Base-by-base conservation (phyloP, 768 basidiomycete species). In the Asterophora lycoperdoides region DNA sequence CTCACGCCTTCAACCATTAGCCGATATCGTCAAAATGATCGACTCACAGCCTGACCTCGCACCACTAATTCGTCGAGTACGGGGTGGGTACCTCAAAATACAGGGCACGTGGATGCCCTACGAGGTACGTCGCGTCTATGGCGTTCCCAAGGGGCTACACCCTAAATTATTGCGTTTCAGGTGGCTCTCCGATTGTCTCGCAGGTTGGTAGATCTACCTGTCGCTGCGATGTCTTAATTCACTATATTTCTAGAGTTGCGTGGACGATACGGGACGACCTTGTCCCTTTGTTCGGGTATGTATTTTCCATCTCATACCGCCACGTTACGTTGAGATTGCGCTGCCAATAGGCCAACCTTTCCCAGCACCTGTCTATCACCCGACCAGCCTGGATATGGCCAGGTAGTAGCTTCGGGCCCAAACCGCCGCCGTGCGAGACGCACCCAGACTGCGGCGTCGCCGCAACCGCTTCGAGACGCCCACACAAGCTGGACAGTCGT, bases 91-190 rank as follows among this genome's bases (percentile, higher is more conserved):
- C 69, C 79, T 93, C 51, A 92, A 93, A 71, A 92, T 93, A 37
- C 91, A 93, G 61, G 91, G 91, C 28, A 92, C 91, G 17, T 93
- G 91, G 91, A 88, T 93, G 83, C 90, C 90, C 29, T 93, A 87
- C 67, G 90, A 89, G 74, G 86, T 86, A 56, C 53, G 77, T 63
- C 35, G 34, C 28, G 28, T 32, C 11, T 43, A 44, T 13, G 38
- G 26, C 49, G 46, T 37, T 44, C 10, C 10, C 38, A 34, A 11
- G 29, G 33, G 14, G n/a, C 13, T 0, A 10, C 9, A 26, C 14
- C 26, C 43, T 44, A 37, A 41, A 42, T 32, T 41, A 13, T 34
- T 53, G 8, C 32, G 54, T 13, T 45, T 48, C 43, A 93, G 85
- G 84, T 89, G 48, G 89, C 90, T 10, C 76, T 90, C 48, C 78